Base-by-base conservation (phyloP, 495 filamentous ascomycete species). In the Podospora anserina region DNA sequence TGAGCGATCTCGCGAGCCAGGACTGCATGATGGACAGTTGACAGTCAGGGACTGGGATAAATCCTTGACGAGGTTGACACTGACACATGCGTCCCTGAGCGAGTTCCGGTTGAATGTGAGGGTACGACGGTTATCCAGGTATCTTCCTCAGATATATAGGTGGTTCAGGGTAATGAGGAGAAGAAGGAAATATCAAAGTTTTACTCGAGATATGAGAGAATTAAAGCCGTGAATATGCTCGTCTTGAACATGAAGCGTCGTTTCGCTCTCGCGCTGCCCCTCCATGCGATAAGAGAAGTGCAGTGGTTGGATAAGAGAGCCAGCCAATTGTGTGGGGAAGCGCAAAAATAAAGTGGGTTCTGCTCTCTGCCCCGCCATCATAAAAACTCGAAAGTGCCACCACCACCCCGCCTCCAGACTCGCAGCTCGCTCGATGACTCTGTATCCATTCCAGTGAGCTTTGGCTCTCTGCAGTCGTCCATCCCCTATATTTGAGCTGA, bases 381-480 rank as follows among this genome's bases (percentile, higher is more conserved):
- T 64, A 69, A 71, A 71, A 69, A 69, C 68, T 71, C 67, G 68
- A 53, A 49, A 16, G 34, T 28, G 18, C 34, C 32, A 64, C 64
- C 32, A 70, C 63, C 72, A 68, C 72, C 65, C 68, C 69, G 27
- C 68, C 69, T 44, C 67, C 64, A 65, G 16, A 15, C n/a, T 70
- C 64, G 60, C 68, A 55, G 58, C 39, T 64, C 39, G 30, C 13
- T 54, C 30, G 58, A 68, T 66, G 65, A 66, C 68, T 66, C 55
- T 27, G 28, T 61, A 23, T 19, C 27, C 57, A 68, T 44, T 53
- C 44, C 64, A 53, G 65, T 66, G 67, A 74, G 72, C 72, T 18
- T 67, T 68, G 67, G 72, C 72, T 72, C 68, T 74, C 63, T 66
- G 69, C 61, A 60, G 58, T 65, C 53, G 63, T 63, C 64, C 62